These are phyloP conservation scores for Sherardia arvensis DNA, from an alignment of 257 asterid species.

Conservation along the genomic window DNA sequence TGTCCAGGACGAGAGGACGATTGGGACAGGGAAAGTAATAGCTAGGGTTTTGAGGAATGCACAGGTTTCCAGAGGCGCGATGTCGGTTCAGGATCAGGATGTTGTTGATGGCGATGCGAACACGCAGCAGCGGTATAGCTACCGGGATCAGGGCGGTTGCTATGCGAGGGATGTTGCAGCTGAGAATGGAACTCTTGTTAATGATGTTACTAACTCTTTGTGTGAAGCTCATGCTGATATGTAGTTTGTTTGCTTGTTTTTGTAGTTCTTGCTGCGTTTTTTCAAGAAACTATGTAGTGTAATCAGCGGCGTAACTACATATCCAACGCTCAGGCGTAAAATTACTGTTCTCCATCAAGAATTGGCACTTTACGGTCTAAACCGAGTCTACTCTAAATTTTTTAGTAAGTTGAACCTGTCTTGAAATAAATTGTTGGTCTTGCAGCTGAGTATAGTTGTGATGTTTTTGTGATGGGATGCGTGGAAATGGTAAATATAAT, in stretches of 20 bases:
- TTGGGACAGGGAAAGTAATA: background rate
- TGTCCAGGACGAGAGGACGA: slow-evolving; percentile 27
- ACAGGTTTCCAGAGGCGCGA: slow-evolving; percentile 55
- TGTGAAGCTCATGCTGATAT: slow-evolving; percentile 20
- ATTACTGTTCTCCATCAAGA: too few species aligned
- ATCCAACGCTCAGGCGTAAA: too few species aligned
- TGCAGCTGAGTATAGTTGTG: too few species aligned
- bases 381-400: too few species aligned
- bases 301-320: too few species aligned
- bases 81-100: slow-evolving; percentile 45
- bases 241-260: slow-evolving; percentile 4
- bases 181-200: slow-evolving; percentile 27
- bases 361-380: too few species aligned
- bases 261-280: background rate
- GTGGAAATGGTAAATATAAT: too few species aligned
- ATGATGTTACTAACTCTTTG: slow-evolving; percentile 23
- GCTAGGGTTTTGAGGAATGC: slow-evolving; percentile 27
- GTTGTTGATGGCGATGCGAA: slow-evolving; percentile 55
- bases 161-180: slow-evolving; percentile 36
- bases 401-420: too few species aligned
- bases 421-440: too few species aligned
- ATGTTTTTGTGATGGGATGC: too few species aligned
- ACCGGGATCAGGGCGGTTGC: slow-evolving; percentile 32
- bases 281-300: background rate
- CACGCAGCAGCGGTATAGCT: slow-evolving; percentile 34